Evolutionary conservation across 139 green algal species (phyloP).

Genomic region (Cymbomonas tetramitiformis): DNA sequence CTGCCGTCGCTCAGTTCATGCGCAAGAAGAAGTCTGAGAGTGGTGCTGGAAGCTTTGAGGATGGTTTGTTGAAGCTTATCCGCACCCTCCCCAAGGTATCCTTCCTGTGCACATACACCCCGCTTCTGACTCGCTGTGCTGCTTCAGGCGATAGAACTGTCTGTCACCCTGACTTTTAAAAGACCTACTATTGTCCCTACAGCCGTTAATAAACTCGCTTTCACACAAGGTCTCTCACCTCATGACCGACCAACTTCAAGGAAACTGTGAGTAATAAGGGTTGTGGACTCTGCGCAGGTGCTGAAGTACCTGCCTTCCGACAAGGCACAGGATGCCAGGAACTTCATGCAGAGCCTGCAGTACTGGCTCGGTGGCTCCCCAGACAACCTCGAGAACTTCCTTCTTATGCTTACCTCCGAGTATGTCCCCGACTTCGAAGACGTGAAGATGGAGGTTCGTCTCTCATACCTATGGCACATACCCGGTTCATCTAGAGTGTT

Average conservation of each 20-base stretch:
- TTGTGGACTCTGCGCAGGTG: too few species aligned
- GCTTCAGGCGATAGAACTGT: too few species aligned
- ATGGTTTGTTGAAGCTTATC: conserved; percentile 95
- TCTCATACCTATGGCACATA: too few species aligned
- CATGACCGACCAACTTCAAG: too few species aligned
- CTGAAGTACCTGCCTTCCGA: conserved; percentile 87
- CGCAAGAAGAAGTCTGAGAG: conserved; percentile 45
- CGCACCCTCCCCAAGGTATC: conserved; percentile 49
- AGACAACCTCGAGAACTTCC: conserved; percentile 95
- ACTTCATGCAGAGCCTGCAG: conserved; percentile 88
- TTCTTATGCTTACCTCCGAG: conserved; percentile 59
- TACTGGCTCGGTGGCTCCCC: conserved; percentile 96
- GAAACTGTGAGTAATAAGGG: too few species aligned
- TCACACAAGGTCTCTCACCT: too few species aligned
- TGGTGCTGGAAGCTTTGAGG: conserved; percentile 77
- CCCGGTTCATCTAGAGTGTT: too few species aligned
- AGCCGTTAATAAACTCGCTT: too few species aligned
- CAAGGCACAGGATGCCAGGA: conserved; percentile 75
- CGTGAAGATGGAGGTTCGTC: conserved; percentile 46
- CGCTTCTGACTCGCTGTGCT: too few species aligned
- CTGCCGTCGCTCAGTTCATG: conserved; percentile 88
- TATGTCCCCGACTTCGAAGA: conserved; percentile 81
- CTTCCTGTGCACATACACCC: too few species aligned
- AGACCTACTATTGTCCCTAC: too few species aligned
- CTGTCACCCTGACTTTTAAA: too few species aligned